Percentiles rank a stretch among this genome's conserved stretches.
Conservation (phyloP, 2,329 filamentous ascomycete genomes). For the Ascochyta lentis region DNA sequence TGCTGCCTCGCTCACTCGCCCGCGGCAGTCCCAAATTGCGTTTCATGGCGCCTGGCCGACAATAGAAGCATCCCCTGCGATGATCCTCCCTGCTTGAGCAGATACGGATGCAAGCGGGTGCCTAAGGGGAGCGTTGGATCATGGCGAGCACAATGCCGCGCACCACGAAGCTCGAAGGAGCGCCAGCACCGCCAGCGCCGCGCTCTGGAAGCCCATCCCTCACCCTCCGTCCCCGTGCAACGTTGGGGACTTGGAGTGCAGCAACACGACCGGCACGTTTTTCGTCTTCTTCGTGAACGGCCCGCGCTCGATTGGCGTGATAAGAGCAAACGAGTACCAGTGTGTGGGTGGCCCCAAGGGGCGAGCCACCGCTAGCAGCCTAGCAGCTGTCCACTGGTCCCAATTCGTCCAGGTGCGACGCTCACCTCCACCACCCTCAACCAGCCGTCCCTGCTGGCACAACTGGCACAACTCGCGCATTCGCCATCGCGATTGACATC, state of each 20-base stretch:
- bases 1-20: slow-evolving; percentile 20
- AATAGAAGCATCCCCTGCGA: slow-evolving; percentile 38
- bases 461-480: slow-evolving; percentile 22
- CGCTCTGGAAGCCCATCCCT: background rate
- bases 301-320: slow-evolving; percentile 23
- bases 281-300: slow-evolving; percentile 7
- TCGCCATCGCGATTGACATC: slow-evolving; percentile 15
- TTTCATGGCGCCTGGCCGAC: slow-evolving; percentile 43
- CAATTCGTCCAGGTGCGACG: slow-evolving; percentile 33
- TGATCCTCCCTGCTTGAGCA: slow-evolving; percentile 43
- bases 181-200: slow-evolving; percentile 18
- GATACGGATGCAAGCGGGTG: slow-evolving; percentile 35
- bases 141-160: slow-evolving; percentile 21
- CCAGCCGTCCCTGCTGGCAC: slow-evolving; percentile 16
- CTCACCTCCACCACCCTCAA: slow-evolving; percentile 3
- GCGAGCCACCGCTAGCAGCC: slow-evolving; percentile 10
- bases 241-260: background rate
- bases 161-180: slow-evolving; percentile 7
- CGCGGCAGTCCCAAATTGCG: slow-evolving; percentile 33
- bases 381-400: slow-evolving; percentile 12
- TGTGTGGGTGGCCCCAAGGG: slow-evolving; percentile 16
- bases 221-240: slow-evolving; percentile 6
- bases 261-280: slow-evolving; percentile 9
- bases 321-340: slow-evolving; percentile 8
- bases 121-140: slow-evolving; percentile 25